A percentile compares a stretch with the other conserved stretches of the same genome.
Conservation (phyloP, 768 basidiomycete genomes). For the Cytidiella melzeri region DNA sequence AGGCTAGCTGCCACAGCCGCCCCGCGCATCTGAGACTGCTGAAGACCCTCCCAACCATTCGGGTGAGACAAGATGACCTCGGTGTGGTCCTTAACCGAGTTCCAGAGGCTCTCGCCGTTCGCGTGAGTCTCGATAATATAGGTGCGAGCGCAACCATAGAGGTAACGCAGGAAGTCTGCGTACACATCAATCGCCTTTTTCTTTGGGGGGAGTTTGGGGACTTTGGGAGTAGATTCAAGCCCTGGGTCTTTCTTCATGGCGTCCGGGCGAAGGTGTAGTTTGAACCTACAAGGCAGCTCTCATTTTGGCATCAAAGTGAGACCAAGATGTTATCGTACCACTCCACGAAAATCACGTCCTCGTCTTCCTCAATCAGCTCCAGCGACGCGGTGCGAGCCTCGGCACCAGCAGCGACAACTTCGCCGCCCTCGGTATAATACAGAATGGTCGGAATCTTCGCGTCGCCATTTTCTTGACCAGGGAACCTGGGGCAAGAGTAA, state of each 20-base stretch:
- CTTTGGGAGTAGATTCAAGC: not conserved
- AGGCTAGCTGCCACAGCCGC: constrained; percentile 50
- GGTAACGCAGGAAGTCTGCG: constrained; percentile 9
- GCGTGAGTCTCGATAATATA: constrained; percentile 25
- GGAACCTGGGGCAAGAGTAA: constrained; percentile 24
- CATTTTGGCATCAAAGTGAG: not conserved
- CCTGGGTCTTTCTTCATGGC: not conserved
- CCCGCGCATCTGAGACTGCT: constrained; percentile 50
- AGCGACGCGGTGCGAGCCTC: constrained; percentile 38
- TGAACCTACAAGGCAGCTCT: constrained; percentile 5
- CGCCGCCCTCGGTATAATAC: constrained; percentile 38
- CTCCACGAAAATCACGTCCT: constrained; percentile 20
- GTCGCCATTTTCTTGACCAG: constrained; percentile 39
- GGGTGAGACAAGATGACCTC: constrained; percentile 56
- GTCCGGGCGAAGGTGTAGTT: constrained; percentile 6
- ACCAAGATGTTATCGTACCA: constrained; percentile 10
- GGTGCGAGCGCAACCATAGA: constrained; percentile 2
- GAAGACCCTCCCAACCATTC: constrained; percentile 59
- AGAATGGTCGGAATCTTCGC: constrained; percentile 45
- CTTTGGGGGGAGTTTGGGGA: not conserved
- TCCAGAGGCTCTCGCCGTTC: constrained; percentile 40
- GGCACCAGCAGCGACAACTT: constrained; percentile 37
- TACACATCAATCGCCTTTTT: constrained; percentile 7
- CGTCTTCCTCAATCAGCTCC: constrained; percentile 35
- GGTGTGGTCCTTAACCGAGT: constrained; percentile 34